phyloP scores from a whole-genome alignment of 352 stramenopile species.

The Pythium aquatile region DNA sequence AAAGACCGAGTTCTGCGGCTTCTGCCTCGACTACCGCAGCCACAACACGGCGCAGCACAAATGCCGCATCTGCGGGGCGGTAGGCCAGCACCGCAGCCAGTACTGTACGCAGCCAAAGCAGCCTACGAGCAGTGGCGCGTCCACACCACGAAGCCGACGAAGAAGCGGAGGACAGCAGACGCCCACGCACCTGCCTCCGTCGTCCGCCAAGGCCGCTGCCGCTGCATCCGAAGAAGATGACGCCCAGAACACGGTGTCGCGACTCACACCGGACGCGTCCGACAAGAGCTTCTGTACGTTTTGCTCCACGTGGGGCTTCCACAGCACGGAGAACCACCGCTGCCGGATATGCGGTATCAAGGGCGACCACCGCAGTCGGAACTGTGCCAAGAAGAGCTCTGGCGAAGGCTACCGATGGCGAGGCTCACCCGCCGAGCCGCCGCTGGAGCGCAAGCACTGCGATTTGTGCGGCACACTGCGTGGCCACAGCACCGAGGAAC shows the following conservation, averaged over 20 bases:
- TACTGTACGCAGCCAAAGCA: conserved; percentile 35
- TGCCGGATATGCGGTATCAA: conserved; percentile 55
- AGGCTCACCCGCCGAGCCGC: conserved; percentile 38
- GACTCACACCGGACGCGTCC: conserved; percentile 24
- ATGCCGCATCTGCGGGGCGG: conserved; percentile 57
- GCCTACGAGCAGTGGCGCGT: conserved; percentile 6
- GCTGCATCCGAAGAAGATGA: conserved; percentile 3
- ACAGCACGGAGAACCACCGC: conserved; percentile 57
- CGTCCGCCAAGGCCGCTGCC: not conserved
- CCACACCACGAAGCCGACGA: conserved; percentile 9
- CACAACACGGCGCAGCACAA: conserved; percentile 63
- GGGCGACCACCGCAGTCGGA: conserved; percentile 56
- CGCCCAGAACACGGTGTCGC: conserved; percentile 5
- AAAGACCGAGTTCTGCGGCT: conserved; percentile 61
- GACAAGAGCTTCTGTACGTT: conserved; percentile 59
- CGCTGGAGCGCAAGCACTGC: conserved; percentile 52
- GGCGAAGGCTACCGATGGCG: conserved; percentile 40
- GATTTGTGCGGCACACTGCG: conserved; percentile 52
- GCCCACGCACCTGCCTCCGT: conserved; percentile 11
- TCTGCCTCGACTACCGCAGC: conserved; percentile 68
- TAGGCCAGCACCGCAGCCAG: conserved; percentile 60
- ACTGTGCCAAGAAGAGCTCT: conserved; percentile 33
- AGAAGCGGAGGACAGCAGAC: conserved; percentile 3
- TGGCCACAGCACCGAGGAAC: conserved; percentile 54
- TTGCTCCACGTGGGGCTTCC: conserved; percentile 50